A percentile compares a stretch with the other conserved stretches of the same genome.
Evolutionary conservation across 441 rosid species (phyloP).

Genomic region (Rhodomyrtus psidioides): DNA sequence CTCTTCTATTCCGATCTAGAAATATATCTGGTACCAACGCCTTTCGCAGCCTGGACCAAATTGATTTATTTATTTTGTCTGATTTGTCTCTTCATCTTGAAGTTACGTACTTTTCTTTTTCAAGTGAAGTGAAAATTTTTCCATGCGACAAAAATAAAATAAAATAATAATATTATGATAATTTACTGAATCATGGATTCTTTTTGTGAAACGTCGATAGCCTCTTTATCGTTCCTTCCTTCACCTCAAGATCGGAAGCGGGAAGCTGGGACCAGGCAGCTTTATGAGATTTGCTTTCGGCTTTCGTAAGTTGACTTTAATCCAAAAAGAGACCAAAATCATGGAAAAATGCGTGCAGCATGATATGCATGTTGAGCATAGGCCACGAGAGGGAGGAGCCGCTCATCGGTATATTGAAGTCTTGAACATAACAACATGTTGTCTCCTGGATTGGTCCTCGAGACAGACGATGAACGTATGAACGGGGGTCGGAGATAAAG

Average conservation of each 20-base stretch:
- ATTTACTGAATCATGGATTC: too few relatives aligned
- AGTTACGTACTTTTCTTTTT: too few relatives aligned
- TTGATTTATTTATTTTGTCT: too few relatives aligned
- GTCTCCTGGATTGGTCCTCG: neutral
- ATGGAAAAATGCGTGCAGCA: neutral
- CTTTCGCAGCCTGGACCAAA: too few relatives aligned
- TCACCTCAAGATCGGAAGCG: neutral
- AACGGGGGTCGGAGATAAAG: neutral
- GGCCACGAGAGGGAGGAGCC: neutral
- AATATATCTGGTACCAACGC: too few relatives aligned
- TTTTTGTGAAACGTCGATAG: neutral
- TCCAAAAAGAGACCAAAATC: neutral
- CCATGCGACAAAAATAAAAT: too few relatives aligned
- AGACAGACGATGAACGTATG: neutral
- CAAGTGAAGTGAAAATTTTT: too few relatives aligned
- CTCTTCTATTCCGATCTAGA: too few relatives aligned
- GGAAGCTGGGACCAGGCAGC: neutral
- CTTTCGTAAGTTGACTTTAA: neutral
- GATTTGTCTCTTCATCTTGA: too few relatives aligned
- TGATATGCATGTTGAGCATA: neutral
- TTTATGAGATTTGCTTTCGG: neutral
- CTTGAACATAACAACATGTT: neutral
- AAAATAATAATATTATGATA: too few relatives aligned
- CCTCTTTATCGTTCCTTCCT: rapidly evolving
- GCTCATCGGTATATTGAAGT: neutral